These are phyloP conservation scores for Amylostereum areolatum DNA, from an alignment of 1,284 basidiomycete species.

Conservation along the genomic window DNA sequence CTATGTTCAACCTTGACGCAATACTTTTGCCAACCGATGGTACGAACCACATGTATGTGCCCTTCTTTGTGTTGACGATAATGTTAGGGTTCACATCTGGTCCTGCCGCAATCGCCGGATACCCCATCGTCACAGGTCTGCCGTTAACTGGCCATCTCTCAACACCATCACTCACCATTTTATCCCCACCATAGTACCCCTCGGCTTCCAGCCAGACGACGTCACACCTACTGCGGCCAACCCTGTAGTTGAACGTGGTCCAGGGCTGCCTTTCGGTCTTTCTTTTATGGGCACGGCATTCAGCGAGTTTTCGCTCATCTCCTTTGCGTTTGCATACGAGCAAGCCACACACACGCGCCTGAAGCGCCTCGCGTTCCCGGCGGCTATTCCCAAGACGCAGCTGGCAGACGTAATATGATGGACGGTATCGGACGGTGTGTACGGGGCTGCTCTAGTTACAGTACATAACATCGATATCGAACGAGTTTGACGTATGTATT, in stretches of 20 bases:
- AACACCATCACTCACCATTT: background rate
- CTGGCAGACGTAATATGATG: slow-evolving; percentile 38
- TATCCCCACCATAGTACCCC: slow-evolving; percentile 29
- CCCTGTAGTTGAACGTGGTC: slow-evolving; percentile 27
- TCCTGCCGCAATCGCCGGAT: slow-evolving; percentile 35
- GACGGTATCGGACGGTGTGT: too few relatives aligned
- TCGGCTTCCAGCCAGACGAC: slow-evolving; percentile 37
- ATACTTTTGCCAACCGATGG: slow-evolving; percentile 34
- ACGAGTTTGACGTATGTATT: too few relatives aligned
- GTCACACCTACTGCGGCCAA: slow-evolving; percentile 25
- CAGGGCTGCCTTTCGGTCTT: slow-evolving; percentile 44
- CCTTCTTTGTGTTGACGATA: background rate
- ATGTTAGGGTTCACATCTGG: slow-evolving; percentile 15
- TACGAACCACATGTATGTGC: slow-evolving; percentile 11
- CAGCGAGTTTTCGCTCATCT: slow-evolving; percentile 41
- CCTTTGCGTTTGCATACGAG: slow-evolving; percentile 49
- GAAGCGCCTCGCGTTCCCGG: slow-evolving; percentile 34
- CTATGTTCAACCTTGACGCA: slow-evolving; percentile 36
- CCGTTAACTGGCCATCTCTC: background rate
- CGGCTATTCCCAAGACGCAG: slow-evolving; percentile 45
- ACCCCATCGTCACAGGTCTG: slow-evolving; percentile 33
- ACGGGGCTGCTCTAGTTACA: too few relatives aligned
- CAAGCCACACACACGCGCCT: slow-evolving; percentile 43
- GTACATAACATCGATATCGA: too few relatives aligned
- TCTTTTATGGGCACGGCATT: slow-evolving; percentile 46